phyloP scores from a whole-genome alignment of 2,329 filamentous ascomycete species.

The Geosmithia putterillii region DNA sequence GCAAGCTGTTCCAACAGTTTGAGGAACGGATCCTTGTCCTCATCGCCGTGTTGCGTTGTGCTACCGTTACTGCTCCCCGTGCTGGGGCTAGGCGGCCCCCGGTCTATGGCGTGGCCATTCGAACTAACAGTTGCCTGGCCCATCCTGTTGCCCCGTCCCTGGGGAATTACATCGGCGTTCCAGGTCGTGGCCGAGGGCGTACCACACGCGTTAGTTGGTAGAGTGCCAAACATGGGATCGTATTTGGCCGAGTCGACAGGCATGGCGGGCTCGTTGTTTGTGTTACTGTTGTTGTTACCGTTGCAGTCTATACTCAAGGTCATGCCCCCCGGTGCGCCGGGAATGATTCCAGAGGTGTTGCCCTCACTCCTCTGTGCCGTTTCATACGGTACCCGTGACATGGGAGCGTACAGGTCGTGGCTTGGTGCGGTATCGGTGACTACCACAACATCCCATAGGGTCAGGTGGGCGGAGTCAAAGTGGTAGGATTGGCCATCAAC shows the following conservation, averaged over 20 bases:
- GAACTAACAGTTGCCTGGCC: neutral
- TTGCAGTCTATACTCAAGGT: no score
- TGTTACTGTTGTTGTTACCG: slow-evolving; percentile 3
- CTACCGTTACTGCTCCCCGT: slow-evolving; percentile 36
- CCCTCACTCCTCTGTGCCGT: no score
- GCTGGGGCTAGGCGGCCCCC: slow-evolving; percentile 24
- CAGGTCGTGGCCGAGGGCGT: slow-evolving; percentile 32
- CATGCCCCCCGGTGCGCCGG: no score
- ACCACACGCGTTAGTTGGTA: slow-evolving; percentile 40
- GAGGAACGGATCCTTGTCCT: slow-evolving; percentile 66
- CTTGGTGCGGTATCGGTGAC: slow-evolving; percentile 38
- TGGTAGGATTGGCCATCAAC: slow-evolving; percentile 45
- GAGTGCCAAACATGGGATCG: slow-evolving; percentile 47
- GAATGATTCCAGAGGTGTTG: no score
- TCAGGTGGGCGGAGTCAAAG: slow-evolving; percentile 66
- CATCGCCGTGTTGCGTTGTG: slow-evolving; percentile 38
- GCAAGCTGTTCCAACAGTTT: slow-evolving; percentile 70
- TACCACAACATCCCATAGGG: slow-evolving; percentile 52
- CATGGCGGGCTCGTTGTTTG: no score
- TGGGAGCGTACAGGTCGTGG: slow-evolving; percentile 35
- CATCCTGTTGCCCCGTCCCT: neutral
- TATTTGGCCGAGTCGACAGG: slow-evolving; percentile 23
- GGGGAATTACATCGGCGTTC: slow-evolving; percentile 27
- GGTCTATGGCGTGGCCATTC: neutral
- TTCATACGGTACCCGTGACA: neutral